Conservation (phyloP, 345 rosid species). For the Rubroshorea leprosula region DNA sequence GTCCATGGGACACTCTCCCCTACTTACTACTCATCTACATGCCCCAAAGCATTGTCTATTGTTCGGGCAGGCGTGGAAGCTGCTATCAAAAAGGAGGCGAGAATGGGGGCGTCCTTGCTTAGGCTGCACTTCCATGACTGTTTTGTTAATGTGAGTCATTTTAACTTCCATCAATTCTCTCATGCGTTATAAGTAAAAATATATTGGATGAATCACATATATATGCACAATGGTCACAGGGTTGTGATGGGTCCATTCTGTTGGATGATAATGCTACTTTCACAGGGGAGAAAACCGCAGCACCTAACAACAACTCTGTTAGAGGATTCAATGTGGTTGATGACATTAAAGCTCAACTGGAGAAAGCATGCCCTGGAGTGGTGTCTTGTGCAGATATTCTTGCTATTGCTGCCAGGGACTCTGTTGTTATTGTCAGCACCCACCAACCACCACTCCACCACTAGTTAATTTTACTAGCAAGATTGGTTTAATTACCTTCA, state of each 20-base stretch:
- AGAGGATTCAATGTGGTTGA: conserved; percentile 41
- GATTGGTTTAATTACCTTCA: no score
- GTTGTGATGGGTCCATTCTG: conserved; percentile 53
- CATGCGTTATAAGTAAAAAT: not conserved
- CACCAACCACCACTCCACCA: not conserved
- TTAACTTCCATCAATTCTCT: not conserved
- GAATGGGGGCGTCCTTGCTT: conserved; percentile 34
- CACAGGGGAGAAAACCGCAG: conserved; percentile 44
- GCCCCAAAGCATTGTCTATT: conserved; percentile 29
- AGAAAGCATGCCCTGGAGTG: conserved; percentile 40
- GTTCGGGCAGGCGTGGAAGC: conserved; percentile 17
- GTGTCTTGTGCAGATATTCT: conserved; percentile 55
- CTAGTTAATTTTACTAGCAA: not conserved
- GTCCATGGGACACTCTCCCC: conserved; percentile 23
- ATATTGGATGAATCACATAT: not conserved
- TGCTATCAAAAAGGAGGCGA: conserved; percentile 21
- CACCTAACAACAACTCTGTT: conserved; percentile 31
- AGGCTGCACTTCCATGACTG: conserved; percentile 30
- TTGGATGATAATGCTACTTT: conserved; percentile 41
- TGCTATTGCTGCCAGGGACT: conserved; percentile 45
- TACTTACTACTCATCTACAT: conserved; percentile 17
- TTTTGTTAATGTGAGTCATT: conserved; percentile 35
- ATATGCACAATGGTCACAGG: conserved; percentile 23
- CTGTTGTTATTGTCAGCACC: conserved; percentile 31
- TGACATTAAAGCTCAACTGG: conserved; percentile 35